These are phyloP conservation scores for Mortierella antarctica DNA, from an alignment of 192 early-diverging fungal genomes.

Conservation along the genomic window DNA sequence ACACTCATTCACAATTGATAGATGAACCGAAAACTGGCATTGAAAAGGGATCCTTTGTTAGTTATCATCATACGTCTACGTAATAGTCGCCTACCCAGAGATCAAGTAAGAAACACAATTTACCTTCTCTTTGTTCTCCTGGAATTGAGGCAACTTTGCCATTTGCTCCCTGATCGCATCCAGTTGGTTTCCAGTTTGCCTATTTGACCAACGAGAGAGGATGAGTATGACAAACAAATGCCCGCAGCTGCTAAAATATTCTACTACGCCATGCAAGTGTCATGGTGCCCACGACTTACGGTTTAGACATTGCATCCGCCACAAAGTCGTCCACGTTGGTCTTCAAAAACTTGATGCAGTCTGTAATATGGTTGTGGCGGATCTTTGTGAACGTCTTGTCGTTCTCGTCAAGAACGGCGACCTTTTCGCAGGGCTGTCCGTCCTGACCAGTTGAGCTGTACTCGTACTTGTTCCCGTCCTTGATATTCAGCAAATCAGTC, in stretches of 20 bases:
- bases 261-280: neutral
- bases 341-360: slow-evolving; percentile 78
- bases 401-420: slow-evolving; percentile 74
- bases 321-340: slow-evolving; percentile 81
- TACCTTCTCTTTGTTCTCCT: slow-evolving; percentile 65
- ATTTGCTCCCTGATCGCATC: slow-evolving; percentile 89
- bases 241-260: neutral
- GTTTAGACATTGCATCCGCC: slow-evolving; percentile 38
- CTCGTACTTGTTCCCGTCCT: slow-evolving; percentile 73
- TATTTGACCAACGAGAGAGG: neutral
- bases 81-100: too few species aligned
- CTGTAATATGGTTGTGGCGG: slow-evolving; percentile 86
- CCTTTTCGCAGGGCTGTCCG: slow-evolving; percentile 60
- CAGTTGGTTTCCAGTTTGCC: slow-evolving; percentile 63
- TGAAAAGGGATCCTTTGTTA: too few species aligned
- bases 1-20: slow-evolving; percentile 86
- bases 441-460: slow-evolving; percentile 65
- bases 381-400: slow-evolving; percentile 83
- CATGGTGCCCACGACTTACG: slow-evolving; percentile 14
- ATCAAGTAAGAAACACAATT: neutral
- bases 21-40: slow-evolving; percentile 63
- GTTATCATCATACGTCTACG: too few species aligned
- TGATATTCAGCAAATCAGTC: slow-evolving; percentile 82
- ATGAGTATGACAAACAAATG: neutral
- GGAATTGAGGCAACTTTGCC: slow-evolving; percentile 88